Conservation (phyloP, 805 yeast species). For the Sugiyamaella valdiviana region DNA sequence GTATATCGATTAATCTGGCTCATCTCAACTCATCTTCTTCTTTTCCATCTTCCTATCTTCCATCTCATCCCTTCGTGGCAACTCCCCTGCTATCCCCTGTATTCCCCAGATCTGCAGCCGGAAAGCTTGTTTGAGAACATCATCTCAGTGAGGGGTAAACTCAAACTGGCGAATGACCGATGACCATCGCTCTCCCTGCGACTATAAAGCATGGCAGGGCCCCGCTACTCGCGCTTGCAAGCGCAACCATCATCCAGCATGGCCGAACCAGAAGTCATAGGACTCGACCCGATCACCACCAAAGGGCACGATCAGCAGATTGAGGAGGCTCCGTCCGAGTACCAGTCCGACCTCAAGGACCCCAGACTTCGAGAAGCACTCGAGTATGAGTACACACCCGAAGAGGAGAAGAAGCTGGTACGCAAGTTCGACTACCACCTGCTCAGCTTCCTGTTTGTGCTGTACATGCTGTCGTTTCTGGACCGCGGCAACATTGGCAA, state of each 20-base stretch:
- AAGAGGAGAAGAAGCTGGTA: slow-evolving; percentile 20
- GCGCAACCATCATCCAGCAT: slow-evolving; percentile 1
- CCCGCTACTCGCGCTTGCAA: not conserved
- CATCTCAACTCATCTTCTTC: not conserved
- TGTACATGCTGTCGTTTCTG: slow-evolving; percentile 45
- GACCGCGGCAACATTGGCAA: slow-evolving; percentile 51
- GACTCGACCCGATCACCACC: not conserved
- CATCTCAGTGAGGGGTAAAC: not conserved
- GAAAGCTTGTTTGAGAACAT: not conserved
- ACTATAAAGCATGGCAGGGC: not conserved
- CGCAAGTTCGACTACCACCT: slow-evolving; percentile 41
- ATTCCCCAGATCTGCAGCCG: not conserved
- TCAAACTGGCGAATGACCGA: not conserved
- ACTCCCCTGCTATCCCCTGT: not conserved
- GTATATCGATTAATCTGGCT: too few species aligned
- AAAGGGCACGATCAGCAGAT: not conserved
- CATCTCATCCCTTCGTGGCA: not conserved
- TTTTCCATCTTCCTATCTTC: not conserved
- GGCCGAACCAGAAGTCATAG: not conserved
- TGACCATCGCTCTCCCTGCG: not conserved
- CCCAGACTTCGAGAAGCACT: slow-evolving; percentile 9
- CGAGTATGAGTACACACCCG: slow-evolving; percentile 13
- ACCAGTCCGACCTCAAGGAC: slow-evolving; percentile 1
- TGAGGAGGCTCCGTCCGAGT: not conserved
- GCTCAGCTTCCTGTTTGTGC: slow-evolving; percentile 41